These are phyloP conservation scores for Pleoardoris graminearum DNA, from an alignment of 2,329 filamentous ascomycete genomes.

Conservation along the genomic window DNA sequence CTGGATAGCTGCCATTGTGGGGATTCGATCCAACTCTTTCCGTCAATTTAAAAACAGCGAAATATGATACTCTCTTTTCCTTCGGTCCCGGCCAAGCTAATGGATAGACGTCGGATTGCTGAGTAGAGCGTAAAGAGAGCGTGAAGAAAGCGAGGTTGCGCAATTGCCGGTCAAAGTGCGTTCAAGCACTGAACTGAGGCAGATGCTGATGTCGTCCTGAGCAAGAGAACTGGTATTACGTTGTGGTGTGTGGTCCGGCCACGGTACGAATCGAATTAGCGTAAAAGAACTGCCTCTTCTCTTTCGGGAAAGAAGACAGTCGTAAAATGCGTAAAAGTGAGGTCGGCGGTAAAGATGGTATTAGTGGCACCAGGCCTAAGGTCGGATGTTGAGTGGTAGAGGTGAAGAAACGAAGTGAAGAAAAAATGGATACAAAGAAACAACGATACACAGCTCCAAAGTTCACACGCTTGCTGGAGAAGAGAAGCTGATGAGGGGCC, in stretches of 20 bases:
- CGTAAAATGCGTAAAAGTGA: constrained; percentile 22
- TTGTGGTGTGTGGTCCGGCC: constrained; percentile 48
- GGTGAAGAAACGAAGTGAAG: constrained; percentile 47
- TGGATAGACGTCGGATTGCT: constrained; percentile 44
- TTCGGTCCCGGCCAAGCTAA: constrained; percentile 42
- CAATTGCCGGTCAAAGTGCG: constrained; percentile 25
- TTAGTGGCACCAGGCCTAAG: constrained; percentile 53
- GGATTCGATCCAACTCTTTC: constrained; percentile 27
- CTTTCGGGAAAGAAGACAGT: constrained; percentile 23
- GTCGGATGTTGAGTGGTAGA: constrained; percentile 13
- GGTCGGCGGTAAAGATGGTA: constrained; percentile 25
- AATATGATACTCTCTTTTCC: constrained; percentile 31
- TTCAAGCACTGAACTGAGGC: constrained; percentile 19
- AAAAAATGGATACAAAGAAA: constrained; percentile 49
- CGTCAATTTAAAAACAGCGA: constrained; percentile 13
- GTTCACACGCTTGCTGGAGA: constrained; percentile 58
- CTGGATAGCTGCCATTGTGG: constrained; percentile 82
- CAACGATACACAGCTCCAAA: constrained; percentile 55
- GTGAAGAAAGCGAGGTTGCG: constrained; percentile 39
- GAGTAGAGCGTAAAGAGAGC: constrained; percentile 39
- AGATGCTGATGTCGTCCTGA: constrained; percentile 42
- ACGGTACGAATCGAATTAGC: constrained; percentile 45
- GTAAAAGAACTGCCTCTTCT: constrained; percentile 24
- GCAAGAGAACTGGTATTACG: constrained; percentile 56
- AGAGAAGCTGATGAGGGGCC: constrained; percentile 41